These are phyloP conservation scores for Limnanthes douglasii DNA, from an alignment of 345 rosid species.

Conservation along the genomic window DNA sequence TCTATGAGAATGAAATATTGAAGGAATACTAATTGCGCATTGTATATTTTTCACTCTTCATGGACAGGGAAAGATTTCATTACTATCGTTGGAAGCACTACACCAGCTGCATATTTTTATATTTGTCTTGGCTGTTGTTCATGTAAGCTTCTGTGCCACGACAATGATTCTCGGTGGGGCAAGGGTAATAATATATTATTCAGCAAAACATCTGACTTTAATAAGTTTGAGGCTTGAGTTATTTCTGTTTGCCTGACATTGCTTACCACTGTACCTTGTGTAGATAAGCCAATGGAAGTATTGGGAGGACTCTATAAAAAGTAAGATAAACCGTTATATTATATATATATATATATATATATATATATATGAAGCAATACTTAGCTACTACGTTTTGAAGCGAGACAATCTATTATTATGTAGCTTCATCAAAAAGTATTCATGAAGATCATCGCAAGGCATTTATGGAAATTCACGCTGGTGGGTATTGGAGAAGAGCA, in stretches of 20 bases:
- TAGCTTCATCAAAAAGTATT: slow-evolving; percentile 8
- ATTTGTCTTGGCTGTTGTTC: slow-evolving; percentile 76
- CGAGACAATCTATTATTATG: too few relatives aligned
- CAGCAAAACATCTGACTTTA: background rate
- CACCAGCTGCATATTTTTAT: slow-evolving; percentile 85
- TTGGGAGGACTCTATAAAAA: slow-evolving; percentile 51
- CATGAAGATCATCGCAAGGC: slow-evolving; percentile 16
- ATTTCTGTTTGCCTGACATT: background rate
- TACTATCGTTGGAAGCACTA: slow-evolving; percentile 59
- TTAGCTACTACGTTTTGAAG: too few relatives aligned
- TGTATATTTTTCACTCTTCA: background rate
- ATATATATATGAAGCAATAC: too few relatives aligned
- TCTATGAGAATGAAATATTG: too few relatives aligned
- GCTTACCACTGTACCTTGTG: too few relatives aligned
- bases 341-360: too few relatives aligned
- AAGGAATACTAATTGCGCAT: slow-evolving; percentile 2
- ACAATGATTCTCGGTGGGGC: slow-evolving; percentile 74
- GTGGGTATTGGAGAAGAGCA: slow-evolving; percentile 52
- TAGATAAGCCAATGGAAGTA: slow-evolving; percentile 72
- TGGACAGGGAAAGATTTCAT: slow-evolving; percentile 47
- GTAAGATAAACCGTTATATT: too few relatives aligned
- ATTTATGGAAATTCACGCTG: slow-evolving; percentile 18
- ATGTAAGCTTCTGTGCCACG: slow-evolving; percentile 55
- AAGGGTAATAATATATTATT: slow-evolving; percentile 26
- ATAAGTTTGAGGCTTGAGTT: background rate